Conservation (phyloP, 2,329 filamentous ascomycete species). For the Stagonosporopsis vannaccii region DNA sequence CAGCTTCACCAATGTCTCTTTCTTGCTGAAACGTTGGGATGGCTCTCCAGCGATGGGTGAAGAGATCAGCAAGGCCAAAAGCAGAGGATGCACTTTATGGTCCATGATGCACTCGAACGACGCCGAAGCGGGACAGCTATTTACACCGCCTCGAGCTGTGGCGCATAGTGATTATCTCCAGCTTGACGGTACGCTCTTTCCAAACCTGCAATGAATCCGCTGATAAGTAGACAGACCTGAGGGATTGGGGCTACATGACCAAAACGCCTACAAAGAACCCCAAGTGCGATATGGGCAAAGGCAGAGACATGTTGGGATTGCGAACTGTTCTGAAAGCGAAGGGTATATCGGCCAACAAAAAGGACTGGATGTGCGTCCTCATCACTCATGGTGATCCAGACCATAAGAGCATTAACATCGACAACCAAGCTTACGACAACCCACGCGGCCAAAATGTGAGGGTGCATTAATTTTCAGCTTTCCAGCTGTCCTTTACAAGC, state of each 20-base stretch:
- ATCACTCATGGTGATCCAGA: constrained; percentile 12
- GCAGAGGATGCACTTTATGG: constrained; percentile 3
- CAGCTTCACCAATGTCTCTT: not conserved
- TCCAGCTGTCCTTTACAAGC: not conserved
- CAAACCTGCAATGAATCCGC: not conserved
- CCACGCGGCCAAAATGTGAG: constrained; percentile 2
- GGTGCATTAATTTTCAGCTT: not conserved
- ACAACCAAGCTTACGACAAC: constrained; percentile 6
- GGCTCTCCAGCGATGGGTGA: constrained; percentile 12
- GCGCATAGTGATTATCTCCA: constrained; percentile 11
- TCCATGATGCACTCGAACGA: constrained; percentile 11
- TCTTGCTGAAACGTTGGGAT: constrained; percentile 4
- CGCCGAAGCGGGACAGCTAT: not conserved
- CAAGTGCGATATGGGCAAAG: constrained; percentile 12
- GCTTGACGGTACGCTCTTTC: not conserved
- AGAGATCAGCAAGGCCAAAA: not conserved
- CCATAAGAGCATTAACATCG: constrained; percentile 1
- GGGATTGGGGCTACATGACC: constrained; percentile 8
- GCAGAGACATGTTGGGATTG: constrained; percentile 5
- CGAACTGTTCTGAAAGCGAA: not conserved
- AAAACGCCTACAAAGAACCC: not conserved
- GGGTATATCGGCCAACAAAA: constrained; percentile 6
- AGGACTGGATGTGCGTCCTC: constrained; percentile 10
- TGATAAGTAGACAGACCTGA: constrained; percentile 6
- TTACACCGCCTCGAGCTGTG: not conserved